Base-by-base conservation (phyloP, 2,329 filamentous ascomycete genomes). In the Ceratocystis ficicola region DNA sequence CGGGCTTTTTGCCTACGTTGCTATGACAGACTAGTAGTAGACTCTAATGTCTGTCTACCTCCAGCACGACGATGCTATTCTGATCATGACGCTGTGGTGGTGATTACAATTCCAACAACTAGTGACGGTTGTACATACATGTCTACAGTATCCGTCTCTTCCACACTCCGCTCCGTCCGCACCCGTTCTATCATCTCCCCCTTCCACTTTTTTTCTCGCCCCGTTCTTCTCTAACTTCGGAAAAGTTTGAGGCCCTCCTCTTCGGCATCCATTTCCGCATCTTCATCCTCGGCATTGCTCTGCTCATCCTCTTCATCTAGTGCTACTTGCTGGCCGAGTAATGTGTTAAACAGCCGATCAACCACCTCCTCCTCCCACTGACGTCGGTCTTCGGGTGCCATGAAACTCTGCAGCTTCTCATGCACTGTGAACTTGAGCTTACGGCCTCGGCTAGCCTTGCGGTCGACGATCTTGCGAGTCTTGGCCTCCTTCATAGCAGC, bases 371-470 rank as follows among this genome's bases (percentile, higher is more conserved):
- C 85, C 68, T 89, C 88, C 94, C 94, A 99, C 17, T 75, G 76
- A 2, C 87, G 81, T 64, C 89, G 80, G 73, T 95, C 89, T 74
- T 96, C 90, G 0, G 91, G 86, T 10, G 92, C 92, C 91, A 96
- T 96, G 73, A 97, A 97, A 75, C 96, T 96, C 77, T 96, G 90
- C 72, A 99, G 76, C 79, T 97, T 97, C 78, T 97, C 93, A 73
- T 97, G 92, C 59, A 96, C 90, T 17, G 89, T 94, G 76, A 93
- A 99, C 48, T 90, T 83, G 81, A 99, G 83, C 78, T 96, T 96
- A 62, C 94, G 81, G 5, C 94, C 94, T 76, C 97, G 97, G 74
- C 90, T 95, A 0, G 94, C 94, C 74, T 92, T 94, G 22, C 92
- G 92, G 74, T 99, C 94, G 3, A 97, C 89, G 36, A 86, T 83